Conservation (phyloP, 176 grass and related monocot species). For the Musa beccarii region DNA sequence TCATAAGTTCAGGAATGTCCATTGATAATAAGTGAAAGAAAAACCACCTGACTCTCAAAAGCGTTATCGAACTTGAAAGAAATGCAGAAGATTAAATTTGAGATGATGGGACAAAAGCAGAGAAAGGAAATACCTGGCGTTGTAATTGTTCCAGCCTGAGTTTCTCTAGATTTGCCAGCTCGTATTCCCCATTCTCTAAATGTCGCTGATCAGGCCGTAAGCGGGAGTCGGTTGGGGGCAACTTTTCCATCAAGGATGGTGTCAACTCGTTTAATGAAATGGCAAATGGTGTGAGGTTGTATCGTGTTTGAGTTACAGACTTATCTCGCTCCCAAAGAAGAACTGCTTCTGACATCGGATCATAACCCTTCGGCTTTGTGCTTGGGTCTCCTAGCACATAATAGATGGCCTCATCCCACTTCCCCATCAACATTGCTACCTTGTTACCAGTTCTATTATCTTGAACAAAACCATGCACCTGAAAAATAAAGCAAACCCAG, state of each 20-base stretch:
- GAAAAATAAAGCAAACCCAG: slow-evolving; percentile 1
- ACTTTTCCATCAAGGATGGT: slow-evolving; percentile 40
- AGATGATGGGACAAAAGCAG: background rate
- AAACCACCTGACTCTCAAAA: background rate
- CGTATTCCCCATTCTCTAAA: slow-evolving; percentile 98
- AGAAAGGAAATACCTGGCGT: slow-evolving; percentile 47
- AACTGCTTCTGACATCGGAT: slow-evolving; percentile 91
- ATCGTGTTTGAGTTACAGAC: slow-evolving; percentile 73
- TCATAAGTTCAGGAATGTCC: too few relatives aligned
- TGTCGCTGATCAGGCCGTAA: slow-evolving; percentile 81
- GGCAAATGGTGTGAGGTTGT: slow-evolving; percentile 89
- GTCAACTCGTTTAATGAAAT: slow-evolving; percentile 83
- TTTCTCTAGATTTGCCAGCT: slow-evolving; percentile 90
- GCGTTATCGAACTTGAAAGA: slow-evolving; percentile 1
- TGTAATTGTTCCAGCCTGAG: slow-evolving; percentile 96
- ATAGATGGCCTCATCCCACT: slow-evolving; percentile 98
- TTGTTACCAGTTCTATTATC: slow-evolving; percentile 81
- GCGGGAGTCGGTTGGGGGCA: slow-evolving; percentile 89
- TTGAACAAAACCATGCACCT: slow-evolving; percentile 97
- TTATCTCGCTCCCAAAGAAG: slow-evolving; percentile 86
- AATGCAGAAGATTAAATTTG: background rate
- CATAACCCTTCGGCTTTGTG: slow-evolving; percentile 72
- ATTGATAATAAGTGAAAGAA: too few relatives aligned
- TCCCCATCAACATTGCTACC: slow-evolving; percentile 89
- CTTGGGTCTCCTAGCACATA: slow-evolving; percentile 90